Evolutionary conservation across 192 early-diverging fungal species (phyloP).

Genomic region (Coemansia sp.): DNA sequence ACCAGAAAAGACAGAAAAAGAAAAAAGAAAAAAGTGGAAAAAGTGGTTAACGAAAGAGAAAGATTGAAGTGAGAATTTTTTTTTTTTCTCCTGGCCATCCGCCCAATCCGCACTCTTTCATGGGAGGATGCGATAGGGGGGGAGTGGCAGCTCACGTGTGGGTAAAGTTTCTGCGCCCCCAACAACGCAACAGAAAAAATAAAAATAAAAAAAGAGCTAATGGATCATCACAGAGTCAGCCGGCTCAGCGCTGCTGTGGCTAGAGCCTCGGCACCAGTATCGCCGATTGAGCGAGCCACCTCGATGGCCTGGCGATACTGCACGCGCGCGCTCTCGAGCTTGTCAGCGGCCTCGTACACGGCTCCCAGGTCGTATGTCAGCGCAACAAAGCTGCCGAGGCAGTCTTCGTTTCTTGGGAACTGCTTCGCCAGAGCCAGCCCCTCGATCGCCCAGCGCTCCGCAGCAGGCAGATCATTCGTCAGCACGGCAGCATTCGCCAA

Average conservation of each 20-base stretch:
- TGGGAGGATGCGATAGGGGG: background rate
- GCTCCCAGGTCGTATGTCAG: conserved; percentile 48
- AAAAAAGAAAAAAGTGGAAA: conserved; percentile 6
- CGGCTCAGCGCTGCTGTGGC: conserved; percentile 26
- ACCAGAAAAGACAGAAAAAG: conserved; percentile 23
- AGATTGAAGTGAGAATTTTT: background rate
- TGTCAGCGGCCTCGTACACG: conserved; percentile 48
- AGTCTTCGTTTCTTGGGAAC: conserved; percentile 49
- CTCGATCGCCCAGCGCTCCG: conserved; percentile 42
- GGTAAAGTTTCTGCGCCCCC: too few species aligned
- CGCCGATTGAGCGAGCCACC: conserved; percentile 26
- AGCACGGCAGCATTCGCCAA: conserved; percentile 46
- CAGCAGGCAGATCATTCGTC: conserved; percentile 26
- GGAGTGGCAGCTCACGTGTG: background rate
- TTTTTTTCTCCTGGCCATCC: background rate
- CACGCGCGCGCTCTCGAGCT: conserved; percentile 34
- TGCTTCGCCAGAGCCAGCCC: conserved; percentile 43
- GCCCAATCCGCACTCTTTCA: too few species aligned
- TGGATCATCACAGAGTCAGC: background rate
- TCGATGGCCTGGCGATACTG: conserved; percentile 50
- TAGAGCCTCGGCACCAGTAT: conserved; percentile 26
- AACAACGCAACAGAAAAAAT: too few species aligned
- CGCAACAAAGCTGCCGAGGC: conserved; percentile 52
- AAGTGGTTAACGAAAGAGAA: background rate
- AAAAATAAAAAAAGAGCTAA: too few species aligned